Conservation (phyloP, 768 basidiomycete species). For the Ramaria sp. region DNA sequence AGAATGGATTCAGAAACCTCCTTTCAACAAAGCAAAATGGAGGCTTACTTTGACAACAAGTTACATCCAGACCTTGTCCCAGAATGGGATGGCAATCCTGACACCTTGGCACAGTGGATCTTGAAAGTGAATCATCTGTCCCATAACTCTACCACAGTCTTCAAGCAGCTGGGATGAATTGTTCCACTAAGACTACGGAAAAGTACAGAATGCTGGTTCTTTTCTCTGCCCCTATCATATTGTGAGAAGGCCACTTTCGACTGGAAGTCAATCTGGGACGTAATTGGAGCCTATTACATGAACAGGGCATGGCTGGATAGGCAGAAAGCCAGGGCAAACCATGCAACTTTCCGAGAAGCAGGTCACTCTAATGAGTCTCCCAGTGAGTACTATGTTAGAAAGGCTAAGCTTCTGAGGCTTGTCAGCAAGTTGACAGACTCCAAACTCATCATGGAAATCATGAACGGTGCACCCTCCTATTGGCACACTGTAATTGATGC, state of each 20-base stretch:
- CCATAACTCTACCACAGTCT: conserved; percentile 13
- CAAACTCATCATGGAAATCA: conserved; percentile 25
- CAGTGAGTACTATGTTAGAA: conserved; percentile 26
- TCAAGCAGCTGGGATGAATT: conserved; percentile 19
- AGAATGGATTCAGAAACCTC: too few species aligned
- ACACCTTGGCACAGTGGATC: conserved; percentile 21
- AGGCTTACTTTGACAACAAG: conserved; percentile 23
- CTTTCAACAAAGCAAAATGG: neutral
- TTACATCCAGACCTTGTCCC: conserved; percentile 22
- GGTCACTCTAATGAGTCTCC: conserved; percentile 20
- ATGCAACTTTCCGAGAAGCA: conserved; percentile 19
- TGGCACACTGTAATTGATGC: conserved; percentile 19
- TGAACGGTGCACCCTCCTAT: conserved; percentile 22
- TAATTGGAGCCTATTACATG: conserved; percentile 23
- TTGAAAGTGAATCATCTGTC: conserved; percentile 19
- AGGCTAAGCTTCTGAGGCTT: conserved; percentile 16
- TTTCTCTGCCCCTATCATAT: conserved; percentile 11
- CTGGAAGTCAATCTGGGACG: conserved; percentile 20
- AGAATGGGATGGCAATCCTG: conserved; percentile 23
- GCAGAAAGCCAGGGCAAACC: conserved; percentile 18
- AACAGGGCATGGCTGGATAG: conserved; percentile 21
- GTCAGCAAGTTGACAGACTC: conserved; percentile 15
- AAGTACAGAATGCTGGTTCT: conserved; percentile 24
- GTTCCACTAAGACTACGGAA: conserved; percentile 18
- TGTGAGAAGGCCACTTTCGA: conserved; percentile 14